Conservation (phyloP, 2,329 filamentous ascomycete genomes). For the Colletotrichum sp. region DNA sequence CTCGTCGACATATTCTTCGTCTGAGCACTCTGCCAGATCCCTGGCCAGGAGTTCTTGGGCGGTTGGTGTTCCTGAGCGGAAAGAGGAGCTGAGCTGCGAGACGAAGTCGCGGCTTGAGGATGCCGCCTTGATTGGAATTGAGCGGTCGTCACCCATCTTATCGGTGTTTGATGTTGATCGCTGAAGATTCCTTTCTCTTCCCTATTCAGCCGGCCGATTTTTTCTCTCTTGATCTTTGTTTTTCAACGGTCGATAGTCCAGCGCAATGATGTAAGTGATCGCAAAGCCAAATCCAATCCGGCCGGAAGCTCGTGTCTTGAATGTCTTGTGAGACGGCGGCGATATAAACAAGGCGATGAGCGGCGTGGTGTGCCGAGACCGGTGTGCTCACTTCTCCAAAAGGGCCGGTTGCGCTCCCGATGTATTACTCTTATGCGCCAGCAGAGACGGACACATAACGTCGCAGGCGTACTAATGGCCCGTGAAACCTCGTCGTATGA, state of each 20-base stretch:
- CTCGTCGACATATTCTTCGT: conserved; percentile 40
- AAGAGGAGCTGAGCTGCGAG: conserved; percentile 49
- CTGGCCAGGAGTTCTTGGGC: conserved; percentile 69
- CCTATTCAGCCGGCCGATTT: not conserved
- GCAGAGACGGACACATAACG: not conserved
- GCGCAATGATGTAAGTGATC: not conserved
- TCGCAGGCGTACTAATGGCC: not conserved
- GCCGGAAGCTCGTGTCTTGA: not conserved
- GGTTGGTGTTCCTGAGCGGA: conserved; percentile 66
- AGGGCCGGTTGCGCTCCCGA: not conserved
- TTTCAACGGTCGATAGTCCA: not conserved
- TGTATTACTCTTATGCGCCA: not conserved
- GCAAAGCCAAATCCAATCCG: not conserved
- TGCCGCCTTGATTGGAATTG: conserved; percentile 19
- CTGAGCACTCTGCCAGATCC: conserved; percentile 69
- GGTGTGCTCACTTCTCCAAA: not conserved
- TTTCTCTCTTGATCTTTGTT: not conserved
- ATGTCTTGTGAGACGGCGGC: not conserved
- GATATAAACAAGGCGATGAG: not conserved
- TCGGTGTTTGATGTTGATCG: not conserved
- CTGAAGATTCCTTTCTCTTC: not conserved
- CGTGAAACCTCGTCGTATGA: not conserved
- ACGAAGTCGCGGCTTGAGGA: conserved; percentile 26
- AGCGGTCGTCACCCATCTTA: conserved; percentile 17
- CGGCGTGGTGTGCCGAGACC: not conserved